Percentiles rank a stretch among this genome's conserved stretches.
Evolutionary conservation across 768 basidiomycete genomes (phyloP).

Genomic region (Mycena pura): DNA sequence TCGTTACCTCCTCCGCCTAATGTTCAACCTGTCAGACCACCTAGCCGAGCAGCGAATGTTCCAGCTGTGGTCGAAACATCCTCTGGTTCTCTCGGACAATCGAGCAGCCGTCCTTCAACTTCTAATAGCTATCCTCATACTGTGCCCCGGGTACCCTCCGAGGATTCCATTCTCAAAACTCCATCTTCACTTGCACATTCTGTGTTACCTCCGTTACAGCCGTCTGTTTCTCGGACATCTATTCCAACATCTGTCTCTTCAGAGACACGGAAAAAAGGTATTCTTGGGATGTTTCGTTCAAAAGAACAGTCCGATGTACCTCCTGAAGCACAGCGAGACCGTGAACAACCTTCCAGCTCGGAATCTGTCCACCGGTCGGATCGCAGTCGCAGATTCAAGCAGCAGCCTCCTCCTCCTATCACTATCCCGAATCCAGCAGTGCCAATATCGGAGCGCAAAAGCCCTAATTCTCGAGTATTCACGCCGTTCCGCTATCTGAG

Average conservation of each 20-base stretch:
- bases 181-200: slow-evolving; percentile 69
- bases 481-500: slow-evolving; percentile 69
- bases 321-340: slow-evolving; percentile 24
- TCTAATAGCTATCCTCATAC: slow-evolving; percentile 10
- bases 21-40: background rate
- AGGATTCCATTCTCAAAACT: slow-evolving; percentile 64
- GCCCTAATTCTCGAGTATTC: slow-evolving; percentile 55
- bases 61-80: background rate
- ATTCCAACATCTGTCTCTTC: slow-evolving; percentile 46
- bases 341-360: slow-evolving; percentile 15
- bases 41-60: background rate
- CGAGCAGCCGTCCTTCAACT: slow-evolving; percentile 5
- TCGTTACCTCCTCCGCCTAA: background rate
- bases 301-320: slow-evolving; percentile 15
- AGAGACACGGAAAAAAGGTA: slow-evolving; percentile 44
- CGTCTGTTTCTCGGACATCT: slow-evolving; percentile 44
- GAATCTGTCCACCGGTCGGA: slow-evolving; percentile 20
- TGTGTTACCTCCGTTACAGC: slow-evolving; percentile 36
- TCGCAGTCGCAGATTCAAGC: slow-evolving; percentile 20
- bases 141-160: slow-evolving; percentile 45
- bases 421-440: slow-evolving; percentile 32
- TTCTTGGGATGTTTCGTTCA: slow-evolving; percentile 38
- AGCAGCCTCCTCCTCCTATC: slow-evolving; percentile 15
- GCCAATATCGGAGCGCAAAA: slow-evolving; percentile 47
- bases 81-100: background rate